Percentiles rank a stretch among this genome's conserved stretches.
These are phyloP conservation scores for Echium plantagineum DNA, from an alignment of 257 asterid species.

Conservation along the genomic window DNA sequence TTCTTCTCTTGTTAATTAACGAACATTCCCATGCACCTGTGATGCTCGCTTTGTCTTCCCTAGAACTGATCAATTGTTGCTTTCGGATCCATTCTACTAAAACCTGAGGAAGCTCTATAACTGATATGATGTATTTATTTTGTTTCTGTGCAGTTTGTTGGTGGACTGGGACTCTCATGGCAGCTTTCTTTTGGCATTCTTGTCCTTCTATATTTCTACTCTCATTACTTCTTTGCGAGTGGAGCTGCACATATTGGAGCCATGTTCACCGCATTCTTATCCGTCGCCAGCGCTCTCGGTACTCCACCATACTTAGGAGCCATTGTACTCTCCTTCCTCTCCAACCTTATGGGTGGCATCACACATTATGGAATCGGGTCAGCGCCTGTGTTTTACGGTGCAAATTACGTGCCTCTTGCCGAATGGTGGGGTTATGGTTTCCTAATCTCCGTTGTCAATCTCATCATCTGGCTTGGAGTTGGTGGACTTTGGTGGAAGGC, in stretches of 20 bases:
- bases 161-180: conserved; percentile 95
- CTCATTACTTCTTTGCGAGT: conserved; percentile 96
- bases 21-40: too few relatives aligned
- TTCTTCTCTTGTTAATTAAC: too few relatives aligned
- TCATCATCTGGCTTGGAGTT: conserved; percentile 77
- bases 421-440: conserved; percentile 97
- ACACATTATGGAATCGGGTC: conserved; percentile 90
- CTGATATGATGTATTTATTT: conserved; percentile 6
- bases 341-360: conserved; percentile 88
- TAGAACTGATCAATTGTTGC: too few relatives aligned
- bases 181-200: conserved; percentile 90
- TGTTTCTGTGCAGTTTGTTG: conserved; percentile 53
- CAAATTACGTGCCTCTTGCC: conserved; percentile 72
- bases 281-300: conserved; percentile 85
- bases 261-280: conserved; percentile 92
- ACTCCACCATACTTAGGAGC: conserved; percentile 88
- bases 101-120: too few relatives aligned
- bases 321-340: conserved; percentile 60
- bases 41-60: too few relatives aligned
- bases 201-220: conserved; percentile 85
- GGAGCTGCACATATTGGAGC: conserved; percentile 99
- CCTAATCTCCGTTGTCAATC: conserved; percentile 59
- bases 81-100: too few relatives aligned
- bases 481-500: conserved; percentile 96
- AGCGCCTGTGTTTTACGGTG: conserved; percentile 81